phyloP scores from a whole-genome alignment of 1,284 basidiomycete species.

The Abortiporus biennis region DNA sequence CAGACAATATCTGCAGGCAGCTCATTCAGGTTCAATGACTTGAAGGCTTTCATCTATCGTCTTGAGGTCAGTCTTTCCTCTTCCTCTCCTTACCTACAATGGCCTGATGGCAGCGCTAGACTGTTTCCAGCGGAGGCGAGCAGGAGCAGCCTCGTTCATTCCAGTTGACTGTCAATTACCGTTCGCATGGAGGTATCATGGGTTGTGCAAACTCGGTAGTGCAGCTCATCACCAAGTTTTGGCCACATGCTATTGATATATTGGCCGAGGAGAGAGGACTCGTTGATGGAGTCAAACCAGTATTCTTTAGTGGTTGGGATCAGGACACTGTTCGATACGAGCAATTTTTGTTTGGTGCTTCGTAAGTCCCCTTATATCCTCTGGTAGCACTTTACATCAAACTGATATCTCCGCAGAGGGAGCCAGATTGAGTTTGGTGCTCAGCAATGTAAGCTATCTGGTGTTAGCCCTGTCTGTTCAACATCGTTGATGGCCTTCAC shows the following conservation, averaged over 20 bases:
- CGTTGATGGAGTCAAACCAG: constrained; percentile 52
- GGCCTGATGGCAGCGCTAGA: not conserved
- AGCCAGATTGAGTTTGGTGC: constrained; percentile 60
- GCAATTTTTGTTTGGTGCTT: constrained; percentile 49
- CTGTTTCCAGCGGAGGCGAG: not conserved
- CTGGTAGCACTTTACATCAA: too few relatives aligned
- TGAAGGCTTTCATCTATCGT: constrained; percentile 60
- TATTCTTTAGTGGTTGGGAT: constrained; percentile 54
- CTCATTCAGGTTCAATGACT: constrained; percentile 65
- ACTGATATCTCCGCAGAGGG: constrained; percentile 26
- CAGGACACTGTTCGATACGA: constrained; percentile 46
- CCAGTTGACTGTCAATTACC: constrained; percentile 60
- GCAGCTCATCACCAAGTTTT: constrained; percentile 54
- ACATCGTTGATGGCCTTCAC: not conserved
- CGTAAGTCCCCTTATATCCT: constrained; percentile 22
- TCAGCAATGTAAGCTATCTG: constrained; percentile 57
- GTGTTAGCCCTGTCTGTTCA: too few relatives aligned
- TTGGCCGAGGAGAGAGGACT: constrained; percentile 54
- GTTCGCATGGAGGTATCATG: constrained; percentile 65
- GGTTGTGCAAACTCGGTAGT: constrained; percentile 61
- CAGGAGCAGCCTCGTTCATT: constrained; percentile 39
- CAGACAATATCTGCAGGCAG: constrained; percentile 72
- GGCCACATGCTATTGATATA: constrained; percentile 61
- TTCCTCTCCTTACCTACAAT: not conserved
- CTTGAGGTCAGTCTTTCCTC: constrained; percentile 38